Evolutionary conservation across 2,329 filamentous ascomycete species (phyloP).

Genomic region (Sordariomycetes sp.): DNA sequence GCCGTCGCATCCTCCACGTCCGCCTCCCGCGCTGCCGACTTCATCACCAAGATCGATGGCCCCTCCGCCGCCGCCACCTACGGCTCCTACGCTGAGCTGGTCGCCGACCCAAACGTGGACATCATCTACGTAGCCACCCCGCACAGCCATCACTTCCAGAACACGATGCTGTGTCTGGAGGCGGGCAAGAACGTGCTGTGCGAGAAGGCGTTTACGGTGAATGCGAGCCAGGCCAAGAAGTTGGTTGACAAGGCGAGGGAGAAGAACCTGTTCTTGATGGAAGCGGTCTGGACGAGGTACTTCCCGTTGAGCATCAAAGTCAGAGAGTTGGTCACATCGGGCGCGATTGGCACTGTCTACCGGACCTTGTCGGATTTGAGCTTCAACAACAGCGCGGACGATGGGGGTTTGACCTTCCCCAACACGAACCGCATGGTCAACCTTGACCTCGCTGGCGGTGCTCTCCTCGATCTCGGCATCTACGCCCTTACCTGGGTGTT

Average conservation of each 20-base stretch:
- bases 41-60: constrained; percentile 63
- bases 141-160: constrained; percentile 89
- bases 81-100: constrained; percentile 74
- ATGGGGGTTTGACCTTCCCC: constrained; percentile 46
- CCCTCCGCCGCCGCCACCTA: constrained; percentile 62
- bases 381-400: constrained; percentile 47
- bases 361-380: constrained; percentile 53
- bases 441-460: constrained; percentile 71
- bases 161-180: constrained; percentile 73
- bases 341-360: constrained; percentile 51
- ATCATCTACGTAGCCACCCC: constrained; percentile 86
- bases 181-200: constrained; percentile 84
- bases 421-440: constrained; percentile 73
- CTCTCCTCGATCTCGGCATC: constrained; percentile 76
- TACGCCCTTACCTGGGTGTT: constrained; percentile 89
- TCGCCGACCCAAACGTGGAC: constrained; percentile 69
- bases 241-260: constrained; percentile 62
- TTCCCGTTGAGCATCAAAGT: constrained; percentile 76
- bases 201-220: constrained; percentile 86
- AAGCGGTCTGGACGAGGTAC: constrained; percentile 84
- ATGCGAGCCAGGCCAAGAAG: constrained; percentile 64
- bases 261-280: constrained; percentile 72
- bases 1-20: constrained; percentile 76
- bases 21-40: constrained; percentile 57
- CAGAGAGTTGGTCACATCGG: constrained; percentile 50